A percentile compares a stretch with the other conserved stretches of the same genome.
Conservation (phyloP, 169 alveolate genomes). For the Eimeria sp. region DNA sequence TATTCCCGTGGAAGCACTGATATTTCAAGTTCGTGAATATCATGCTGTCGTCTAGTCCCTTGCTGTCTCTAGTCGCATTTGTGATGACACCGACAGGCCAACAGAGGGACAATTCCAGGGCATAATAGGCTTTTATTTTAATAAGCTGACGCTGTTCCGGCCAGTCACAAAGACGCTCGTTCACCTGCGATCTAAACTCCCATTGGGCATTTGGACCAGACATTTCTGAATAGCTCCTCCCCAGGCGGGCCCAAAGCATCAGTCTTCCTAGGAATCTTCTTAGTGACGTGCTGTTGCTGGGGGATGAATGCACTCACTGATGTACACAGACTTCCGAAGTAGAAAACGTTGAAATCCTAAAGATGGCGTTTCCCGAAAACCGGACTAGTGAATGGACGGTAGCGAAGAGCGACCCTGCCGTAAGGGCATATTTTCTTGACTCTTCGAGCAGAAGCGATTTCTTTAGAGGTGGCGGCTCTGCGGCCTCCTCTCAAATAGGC, state of each 20-base stretch:
- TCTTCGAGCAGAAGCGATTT: background rate
- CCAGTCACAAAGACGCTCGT: background rate
- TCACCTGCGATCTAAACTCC: background rate
- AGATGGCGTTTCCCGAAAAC: background rate
- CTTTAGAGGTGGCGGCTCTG: background rate
- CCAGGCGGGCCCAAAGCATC: background rate
- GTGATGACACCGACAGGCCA: background rate
- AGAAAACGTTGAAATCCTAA: background rate
- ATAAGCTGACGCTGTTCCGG: background rate
- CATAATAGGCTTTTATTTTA: background rate
- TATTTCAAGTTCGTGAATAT: background rate
- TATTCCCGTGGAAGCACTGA: background rate
- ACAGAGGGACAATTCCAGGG: background rate
- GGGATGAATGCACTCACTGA: background rate
- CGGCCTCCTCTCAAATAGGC: background rate
- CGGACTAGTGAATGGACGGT: background rate
- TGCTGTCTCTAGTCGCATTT: background rate
- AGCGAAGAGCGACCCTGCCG: background rate
- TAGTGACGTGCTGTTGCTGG: background rate
- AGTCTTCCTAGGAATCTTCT: background rate
- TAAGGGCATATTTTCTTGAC: background rate
- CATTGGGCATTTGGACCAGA: background rate
- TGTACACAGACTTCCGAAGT: background rate
- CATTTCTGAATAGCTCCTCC: background rate
- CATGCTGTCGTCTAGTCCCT: background rate